Conservation (phyloP, 176 grass and related monocot genomes). For the Bromus sterilis region DNA sequence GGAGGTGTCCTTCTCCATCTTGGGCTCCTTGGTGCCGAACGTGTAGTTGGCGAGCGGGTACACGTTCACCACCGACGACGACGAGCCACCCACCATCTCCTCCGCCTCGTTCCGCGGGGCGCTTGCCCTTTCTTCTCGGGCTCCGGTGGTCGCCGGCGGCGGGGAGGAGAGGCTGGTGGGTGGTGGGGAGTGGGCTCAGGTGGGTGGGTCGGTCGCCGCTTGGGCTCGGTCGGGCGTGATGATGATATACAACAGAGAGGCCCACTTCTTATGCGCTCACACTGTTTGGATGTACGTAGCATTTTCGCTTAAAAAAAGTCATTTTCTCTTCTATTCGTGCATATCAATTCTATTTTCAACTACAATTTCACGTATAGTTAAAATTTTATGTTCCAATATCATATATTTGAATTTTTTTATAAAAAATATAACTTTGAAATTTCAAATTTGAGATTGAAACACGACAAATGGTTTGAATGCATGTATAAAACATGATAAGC, state of each 20-base stretch:
- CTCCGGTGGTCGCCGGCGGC: slow-evolving; percentile 16
- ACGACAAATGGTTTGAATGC: no score
- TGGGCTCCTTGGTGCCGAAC: slow-evolving; percentile 98
- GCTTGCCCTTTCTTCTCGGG: background rate
- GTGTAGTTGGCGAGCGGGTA: slow-evolving; percentile 99
- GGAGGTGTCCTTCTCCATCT: slow-evolving; percentile 99
- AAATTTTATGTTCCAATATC: no score
- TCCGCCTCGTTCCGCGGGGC: background rate
- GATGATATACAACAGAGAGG: no score
- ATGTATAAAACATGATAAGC: no score
- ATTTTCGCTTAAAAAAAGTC: no score
- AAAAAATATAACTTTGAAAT: no score
- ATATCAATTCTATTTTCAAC: no score
- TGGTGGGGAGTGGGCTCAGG: background rate
- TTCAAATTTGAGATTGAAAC: no score
- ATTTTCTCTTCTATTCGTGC: no score
- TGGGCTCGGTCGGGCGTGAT: background rate
- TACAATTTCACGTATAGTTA: no score
- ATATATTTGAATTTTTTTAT: no score
- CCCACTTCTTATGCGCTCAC: no score
- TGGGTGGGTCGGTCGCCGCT: background rate
- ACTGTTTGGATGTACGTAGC: background rate
- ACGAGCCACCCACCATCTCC: slow-evolving; percentile 36
- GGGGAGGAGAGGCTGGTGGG: background rate
- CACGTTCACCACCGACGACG: slow-evolving; percentile 63